Percentiles rank a stretch among this genome's conserved stretches.
phyloP scores from a whole-genome alignment of 495 filamentous ascomycete genomes.

The Penicillium alfredii region DNA sequence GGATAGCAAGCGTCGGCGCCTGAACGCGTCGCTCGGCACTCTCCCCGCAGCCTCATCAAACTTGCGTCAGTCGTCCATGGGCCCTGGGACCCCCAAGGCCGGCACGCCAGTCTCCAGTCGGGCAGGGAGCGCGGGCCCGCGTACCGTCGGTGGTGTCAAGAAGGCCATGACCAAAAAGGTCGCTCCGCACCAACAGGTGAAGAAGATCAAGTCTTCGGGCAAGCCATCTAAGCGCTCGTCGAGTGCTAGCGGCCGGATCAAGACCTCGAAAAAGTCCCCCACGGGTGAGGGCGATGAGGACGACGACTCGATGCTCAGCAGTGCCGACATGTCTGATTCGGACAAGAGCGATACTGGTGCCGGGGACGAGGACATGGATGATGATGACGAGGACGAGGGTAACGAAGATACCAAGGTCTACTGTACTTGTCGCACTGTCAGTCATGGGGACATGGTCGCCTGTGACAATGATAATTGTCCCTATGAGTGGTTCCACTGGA shows the following conservation, averaged over 20 bases:
- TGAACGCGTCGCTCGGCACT: conserved; percentile 58
- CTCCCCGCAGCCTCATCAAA: conserved; percentile 65
- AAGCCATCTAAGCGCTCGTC: conserved; percentile 51
- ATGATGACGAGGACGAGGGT: conserved; percentile 75
- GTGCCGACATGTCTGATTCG: conserved; percentile 45
- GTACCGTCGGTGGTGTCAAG: conserved; percentile 36
- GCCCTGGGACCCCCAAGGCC: conserved; percentile 80
- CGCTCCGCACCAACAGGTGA: conserved; percentile 59
- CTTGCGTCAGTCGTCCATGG: conserved; percentile 74
- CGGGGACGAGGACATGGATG: conserved; percentile 54
- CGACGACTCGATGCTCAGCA: conserved; percentile 53
- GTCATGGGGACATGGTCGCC: conserved; percentile 95
- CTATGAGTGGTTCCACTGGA: conserved; percentile 99
- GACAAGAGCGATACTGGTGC: conserved; percentile 36
- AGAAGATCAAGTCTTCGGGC: conserved; percentile 42
- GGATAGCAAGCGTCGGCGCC: conserved; percentile 66
- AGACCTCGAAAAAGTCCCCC: conserved; percentile 53
- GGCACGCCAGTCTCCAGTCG: conserved; percentile 57
- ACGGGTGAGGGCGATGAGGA: conserved; percentile 61
- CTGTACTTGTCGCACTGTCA: conserved; percentile 87
- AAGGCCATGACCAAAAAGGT: conserved; percentile 59
- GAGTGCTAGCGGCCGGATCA: conserved; percentile 34
- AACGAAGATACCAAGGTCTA: conserved; percentile 85
- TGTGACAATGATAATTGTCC: conserved; percentile 92
- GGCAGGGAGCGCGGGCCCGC: conserved; percentile 68